phyloP scores from a whole-genome alignment of 768 basidiomycete species.

The Exidia glandulosa region DNA sequence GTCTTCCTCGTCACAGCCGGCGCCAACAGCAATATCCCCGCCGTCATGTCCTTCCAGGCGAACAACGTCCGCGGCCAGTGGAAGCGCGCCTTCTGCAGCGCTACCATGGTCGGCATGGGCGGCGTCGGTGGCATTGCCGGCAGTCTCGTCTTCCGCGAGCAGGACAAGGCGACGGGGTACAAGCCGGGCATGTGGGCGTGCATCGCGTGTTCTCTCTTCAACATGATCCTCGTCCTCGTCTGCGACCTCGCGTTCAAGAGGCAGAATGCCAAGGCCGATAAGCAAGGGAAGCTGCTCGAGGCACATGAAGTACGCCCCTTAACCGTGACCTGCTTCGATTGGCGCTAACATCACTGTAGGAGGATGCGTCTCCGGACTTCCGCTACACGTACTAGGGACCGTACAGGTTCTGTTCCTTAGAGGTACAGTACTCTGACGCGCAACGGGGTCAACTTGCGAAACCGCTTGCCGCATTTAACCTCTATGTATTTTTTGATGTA shows the following conservation, averaged over 20 bases:
- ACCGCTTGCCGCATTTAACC: too few species aligned
- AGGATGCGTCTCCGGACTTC: background rate
- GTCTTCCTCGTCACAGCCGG: constrained; percentile 4
- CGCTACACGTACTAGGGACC: background rate
- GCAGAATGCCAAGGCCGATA: background rate
- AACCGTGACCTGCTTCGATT: background rate
- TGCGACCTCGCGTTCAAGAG: background rate
- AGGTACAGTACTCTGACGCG: too few species aligned
- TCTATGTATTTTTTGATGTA: too few species aligned
- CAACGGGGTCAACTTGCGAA: too few species aligned
- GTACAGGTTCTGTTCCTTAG: too few species aligned
- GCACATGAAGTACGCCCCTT: background rate
- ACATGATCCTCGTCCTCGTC: background rate
- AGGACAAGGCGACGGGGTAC: background rate
- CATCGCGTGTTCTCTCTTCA: background rate
- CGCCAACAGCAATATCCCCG: constrained; percentile 2
- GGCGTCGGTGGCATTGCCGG: constrained; percentile 15
- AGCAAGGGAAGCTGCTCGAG: background rate
- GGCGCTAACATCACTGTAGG: background rate
- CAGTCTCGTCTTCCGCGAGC: constrained; percentile 3
- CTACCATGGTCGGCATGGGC: constrained; percentile 10
- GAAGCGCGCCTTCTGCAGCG: constrained; percentile 13
- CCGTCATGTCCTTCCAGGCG: constrained; percentile 6
- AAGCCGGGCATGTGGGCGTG: background rate
- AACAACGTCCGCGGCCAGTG: constrained; percentile 14